A percentile compares a stretch with the other conserved stretches of the same genome.
These are phyloP conservation scores for Cladophialophora exuberans DNA, from an alignment of 2,329 filamentous ascomycete species.

Conservation along the genomic window DNA sequence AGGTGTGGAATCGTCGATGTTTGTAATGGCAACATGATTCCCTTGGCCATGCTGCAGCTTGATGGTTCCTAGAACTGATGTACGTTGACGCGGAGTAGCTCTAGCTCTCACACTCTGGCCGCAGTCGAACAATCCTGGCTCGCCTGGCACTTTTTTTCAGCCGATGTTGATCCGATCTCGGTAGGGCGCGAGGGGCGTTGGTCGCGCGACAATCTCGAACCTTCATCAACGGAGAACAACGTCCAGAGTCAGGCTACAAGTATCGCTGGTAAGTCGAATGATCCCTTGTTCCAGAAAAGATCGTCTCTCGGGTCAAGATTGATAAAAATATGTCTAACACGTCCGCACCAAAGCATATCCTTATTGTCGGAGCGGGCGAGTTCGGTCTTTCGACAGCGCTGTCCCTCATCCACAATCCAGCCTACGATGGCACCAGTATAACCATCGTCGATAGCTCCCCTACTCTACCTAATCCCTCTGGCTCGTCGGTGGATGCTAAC, in stretches of 20 bases:
- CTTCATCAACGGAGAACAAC: slow-evolving; percentile 14
- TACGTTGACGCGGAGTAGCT: not conserved
- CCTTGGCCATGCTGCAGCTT: slow-evolving; percentile 10
- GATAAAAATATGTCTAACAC: slow-evolving; percentile 12
- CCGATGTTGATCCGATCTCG: slow-evolving; percentile 13
- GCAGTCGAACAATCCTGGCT: not conserved
- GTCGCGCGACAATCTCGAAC: not conserved
- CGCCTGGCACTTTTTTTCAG: not conserved
- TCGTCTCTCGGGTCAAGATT: not conserved
- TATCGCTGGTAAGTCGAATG: not conserved
- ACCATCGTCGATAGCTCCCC: slow-evolving; percentile 61
- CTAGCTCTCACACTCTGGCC: no score
- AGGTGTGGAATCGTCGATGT: slow-evolving; percentile 27
- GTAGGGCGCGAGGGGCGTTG: not conserved
- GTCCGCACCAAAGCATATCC: slow-evolving; percentile 35
- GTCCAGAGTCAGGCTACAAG: not conserved
- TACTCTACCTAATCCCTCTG: slow-evolving; percentile 60
- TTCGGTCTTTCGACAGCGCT: slow-evolving; percentile 71
- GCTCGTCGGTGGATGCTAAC: slow-evolving; percentile 62
- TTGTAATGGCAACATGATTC: slow-evolving; percentile 6
- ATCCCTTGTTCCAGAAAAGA: not conserved
- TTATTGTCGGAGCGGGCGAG: slow-evolving; percentile 71
- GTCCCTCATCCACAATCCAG: slow-evolving; percentile 63
- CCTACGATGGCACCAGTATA: slow-evolving; percentile 43
- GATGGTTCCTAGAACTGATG: no score